Conservation (phyloP, 768 basidiomycete genomes). For the Kockovaella imperatae region DNA sequence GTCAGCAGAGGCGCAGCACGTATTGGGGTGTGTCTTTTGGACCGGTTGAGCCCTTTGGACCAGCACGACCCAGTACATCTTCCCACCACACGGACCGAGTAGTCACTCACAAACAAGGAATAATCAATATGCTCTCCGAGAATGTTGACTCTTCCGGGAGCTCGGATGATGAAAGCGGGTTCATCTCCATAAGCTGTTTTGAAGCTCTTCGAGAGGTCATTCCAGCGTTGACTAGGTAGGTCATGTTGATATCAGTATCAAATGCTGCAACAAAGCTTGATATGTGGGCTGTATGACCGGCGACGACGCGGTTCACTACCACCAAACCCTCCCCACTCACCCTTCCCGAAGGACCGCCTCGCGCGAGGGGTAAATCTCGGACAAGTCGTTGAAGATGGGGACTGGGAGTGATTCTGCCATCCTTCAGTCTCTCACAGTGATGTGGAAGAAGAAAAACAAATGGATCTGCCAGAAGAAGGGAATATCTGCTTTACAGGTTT, state of each 20-base stretch:
- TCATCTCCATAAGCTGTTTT: conserved; percentile 11
- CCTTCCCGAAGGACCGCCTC: conserved; percentile 12
- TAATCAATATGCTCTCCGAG: conserved; percentile 43
- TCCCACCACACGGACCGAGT: no score
- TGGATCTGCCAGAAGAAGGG: no score
- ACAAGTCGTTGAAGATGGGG: conserved; percentile 9
- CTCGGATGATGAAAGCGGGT: conserved; percentile 26
- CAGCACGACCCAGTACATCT: no score
- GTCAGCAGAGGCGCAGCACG: neutral
- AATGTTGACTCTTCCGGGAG: conserved; percentile 38
- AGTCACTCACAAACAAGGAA: conserved; percentile 24
- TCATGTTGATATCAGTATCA: no score
- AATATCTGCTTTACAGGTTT: no score
- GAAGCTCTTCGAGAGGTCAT: conserved; percentile 15
- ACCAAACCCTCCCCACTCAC: neutral
- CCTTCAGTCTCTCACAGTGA: no score
- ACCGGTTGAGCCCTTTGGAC: no score
- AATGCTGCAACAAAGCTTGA: conserved; percentile 7
- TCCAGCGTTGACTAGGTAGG: no score
- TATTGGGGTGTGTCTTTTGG: no score
- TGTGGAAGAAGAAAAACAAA: no score
- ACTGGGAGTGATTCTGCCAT: conserved; percentile 15
- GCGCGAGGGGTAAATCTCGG: conserved; percentile 17
- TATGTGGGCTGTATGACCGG: no score
- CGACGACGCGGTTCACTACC: neutral